Evolutionary conservation across 306 rosid species (phyloP).

Genomic region (Cicer chorassanicum): DNA sequence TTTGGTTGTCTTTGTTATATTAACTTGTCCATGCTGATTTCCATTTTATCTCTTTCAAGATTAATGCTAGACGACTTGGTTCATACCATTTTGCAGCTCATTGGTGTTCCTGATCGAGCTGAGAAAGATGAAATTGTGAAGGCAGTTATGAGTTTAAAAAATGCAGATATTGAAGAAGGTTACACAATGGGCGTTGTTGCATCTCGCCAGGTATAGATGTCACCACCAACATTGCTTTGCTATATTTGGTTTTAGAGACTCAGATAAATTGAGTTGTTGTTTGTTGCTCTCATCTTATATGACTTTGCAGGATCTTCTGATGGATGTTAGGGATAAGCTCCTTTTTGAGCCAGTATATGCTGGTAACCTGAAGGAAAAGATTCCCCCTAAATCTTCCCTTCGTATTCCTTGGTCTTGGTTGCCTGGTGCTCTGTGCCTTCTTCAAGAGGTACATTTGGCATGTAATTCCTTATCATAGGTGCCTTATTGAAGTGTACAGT

Average conservation of each 20-base stretch:
- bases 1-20: conserved; percentile 13
- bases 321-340: conserved; percentile 96
- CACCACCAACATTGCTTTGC: conserved; percentile 8
- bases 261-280: not conserved
- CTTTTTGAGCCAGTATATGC: conserved; percentile 97
- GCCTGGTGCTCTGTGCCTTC: conserved; percentile 92
- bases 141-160: conserved; percentile 83
- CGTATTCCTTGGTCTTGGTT: conserved; percentile 90
- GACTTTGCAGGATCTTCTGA: conserved; percentile 72
- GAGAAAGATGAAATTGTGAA: conserved; percentile 98
- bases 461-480: conserved; percentile 62
- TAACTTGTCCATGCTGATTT: conserved; percentile 12
- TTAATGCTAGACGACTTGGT: conserved; percentile 38
- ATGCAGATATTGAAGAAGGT: conserved; percentile 88
- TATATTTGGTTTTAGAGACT: conserved; percentile 4
- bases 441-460: conserved; percentile 81
- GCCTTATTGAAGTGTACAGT: conserved; percentile 95
- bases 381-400: conserved; percentile 83
- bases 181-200: conserved; percentile 73
- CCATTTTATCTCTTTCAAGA: conserved; percentile 31
- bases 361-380: conserved; percentile 77
- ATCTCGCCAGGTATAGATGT: conserved; percentile 76
- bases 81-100: conserved; percentile 63
- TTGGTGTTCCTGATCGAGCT: conserved; percentile 82
- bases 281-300: conserved; percentile 38